phyloP scores from a whole-genome alignment of 2,329 filamentous ascomycete genomes.

The Diaporthe eres region DNA sequence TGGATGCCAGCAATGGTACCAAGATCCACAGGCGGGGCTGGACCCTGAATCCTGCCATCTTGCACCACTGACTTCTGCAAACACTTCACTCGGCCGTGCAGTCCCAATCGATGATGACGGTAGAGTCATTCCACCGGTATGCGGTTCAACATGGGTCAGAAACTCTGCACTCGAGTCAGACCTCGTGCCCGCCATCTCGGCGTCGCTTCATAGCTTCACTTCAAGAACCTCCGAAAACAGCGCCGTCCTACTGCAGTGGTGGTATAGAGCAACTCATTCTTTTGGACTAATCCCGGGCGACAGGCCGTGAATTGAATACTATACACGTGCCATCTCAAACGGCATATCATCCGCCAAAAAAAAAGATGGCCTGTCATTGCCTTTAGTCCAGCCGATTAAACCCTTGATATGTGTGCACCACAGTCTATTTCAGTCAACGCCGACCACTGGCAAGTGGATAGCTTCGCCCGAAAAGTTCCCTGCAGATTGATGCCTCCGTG shows the following conservation, averaged over 20 bases:
- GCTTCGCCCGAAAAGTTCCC: not conserved
- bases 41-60: conserved; percentile 40
- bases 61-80: conserved; percentile 3
- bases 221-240: not conserved
- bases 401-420: not conserved
- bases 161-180: conserved; percentile 3
- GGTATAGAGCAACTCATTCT: not conserved
- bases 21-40: conserved; percentile 11
- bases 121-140: not conserved
- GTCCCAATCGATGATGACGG: not conserved
- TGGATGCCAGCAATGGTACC: not conserved
- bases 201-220: not conserved
- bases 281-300: not conserved
- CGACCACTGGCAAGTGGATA: not conserved
- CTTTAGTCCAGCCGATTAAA: not conserved
- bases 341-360: not conserved
- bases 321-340: conserved; percentile 11
- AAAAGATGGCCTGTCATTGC: not conserved
- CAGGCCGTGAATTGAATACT: not conserved
- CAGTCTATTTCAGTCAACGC: not conserved
- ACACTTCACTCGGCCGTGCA: conserved; percentile 1
- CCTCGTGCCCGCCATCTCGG: not conserved
- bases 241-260: not conserved
- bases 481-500: not conserved
- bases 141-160: not conserved